These are phyloP conservation scores for Alnus rubra DNA, from an alignment of 306 rosid species.

Conservation along the genomic window DNA sequence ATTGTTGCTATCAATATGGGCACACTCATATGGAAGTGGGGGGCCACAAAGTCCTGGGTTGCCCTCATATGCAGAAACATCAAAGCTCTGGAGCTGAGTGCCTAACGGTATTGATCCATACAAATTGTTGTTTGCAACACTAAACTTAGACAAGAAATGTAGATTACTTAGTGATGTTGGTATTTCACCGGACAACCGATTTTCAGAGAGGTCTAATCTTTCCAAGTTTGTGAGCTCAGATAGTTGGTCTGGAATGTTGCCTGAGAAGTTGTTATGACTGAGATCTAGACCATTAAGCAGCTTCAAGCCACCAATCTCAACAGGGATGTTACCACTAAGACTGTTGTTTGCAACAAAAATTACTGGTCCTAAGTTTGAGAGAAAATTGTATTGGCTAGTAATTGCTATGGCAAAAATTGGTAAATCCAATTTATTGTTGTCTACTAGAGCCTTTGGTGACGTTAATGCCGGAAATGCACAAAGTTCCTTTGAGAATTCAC, in stretches of 20 bases:
- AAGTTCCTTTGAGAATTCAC: too few species aligned
- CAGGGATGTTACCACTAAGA: background rate
- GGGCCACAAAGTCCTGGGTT: too few species aligned
- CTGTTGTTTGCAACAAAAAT: background rate
- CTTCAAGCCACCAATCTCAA: conserved; percentile 3
- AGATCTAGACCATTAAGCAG: background rate
- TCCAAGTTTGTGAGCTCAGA: conserved; percentile 17
- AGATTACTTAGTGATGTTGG: background rate
- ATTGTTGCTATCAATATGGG: too few species aligned
- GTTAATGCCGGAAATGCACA: too few species aligned
- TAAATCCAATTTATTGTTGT: too few species aligned
- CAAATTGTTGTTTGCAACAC: background rate
- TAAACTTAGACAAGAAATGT: conserved; percentile 2
- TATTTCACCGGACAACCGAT: conserved; percentile 6
- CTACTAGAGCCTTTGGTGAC: too few species aligned
- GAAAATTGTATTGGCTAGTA: too few species aligned
- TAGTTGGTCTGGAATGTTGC: conserved; percentile 2
- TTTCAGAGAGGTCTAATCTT: background rate
- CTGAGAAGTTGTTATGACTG: background rate
- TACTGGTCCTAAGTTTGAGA: too few species aligned
- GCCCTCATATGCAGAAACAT: too few species aligned
- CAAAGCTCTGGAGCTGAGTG: too few species aligned
- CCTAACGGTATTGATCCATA: conserved; percentile 6
- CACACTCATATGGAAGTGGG: background rate
- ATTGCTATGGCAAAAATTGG: too few species aligned